Percentiles rank a stretch among this genome's conserved stretches.
These are phyloP conservation scores for Trypethelium eluteriae DNA, from an alignment of 495 filamentous ascomycete genomes.

Conservation along the genomic window DNA sequence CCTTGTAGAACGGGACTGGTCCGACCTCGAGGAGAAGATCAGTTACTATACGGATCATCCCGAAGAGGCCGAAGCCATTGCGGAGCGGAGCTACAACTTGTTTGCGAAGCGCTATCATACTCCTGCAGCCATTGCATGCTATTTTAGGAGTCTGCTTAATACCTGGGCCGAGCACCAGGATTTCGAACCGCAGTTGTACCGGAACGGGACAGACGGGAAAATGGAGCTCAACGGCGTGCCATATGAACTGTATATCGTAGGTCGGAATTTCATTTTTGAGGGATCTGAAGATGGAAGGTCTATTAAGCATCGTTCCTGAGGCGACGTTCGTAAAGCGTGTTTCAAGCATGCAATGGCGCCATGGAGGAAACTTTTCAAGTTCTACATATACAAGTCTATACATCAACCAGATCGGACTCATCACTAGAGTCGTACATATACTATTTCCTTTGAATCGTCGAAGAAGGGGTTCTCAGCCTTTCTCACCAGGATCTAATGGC, in stretches of 20 bases:
- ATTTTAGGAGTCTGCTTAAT: conserved; percentile 50
- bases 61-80: conserved; percentile 41
- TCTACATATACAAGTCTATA: too few species aligned
- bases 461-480: background rate
- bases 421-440: background rate
- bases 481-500: background rate
- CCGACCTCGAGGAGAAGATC: conserved; percentile 47
- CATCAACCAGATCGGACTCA: background rate
- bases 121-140: conserved; percentile 53
- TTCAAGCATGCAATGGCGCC: too few species aligned
- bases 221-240: too few species aligned
- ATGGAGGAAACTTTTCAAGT: too few species aligned
- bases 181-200: background rate
- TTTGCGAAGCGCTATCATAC: conserved; percentile 56
- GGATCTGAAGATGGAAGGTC: too few species aligned
- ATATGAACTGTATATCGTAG: too few species aligned
- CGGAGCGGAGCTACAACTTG: conserved; percentile 45
- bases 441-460: background rate
- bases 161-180: conserved; percentile 34
- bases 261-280: too few species aligned
- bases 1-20: conserved; percentile 48
- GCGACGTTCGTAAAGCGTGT: too few species aligned
- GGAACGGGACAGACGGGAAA: too few species aligned
- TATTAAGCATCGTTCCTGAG: too few species aligned
- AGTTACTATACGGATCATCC: conserved; percentile 45